Evolutionary conservation across 495 filamentous ascomycete species (phyloP).

Genomic region (Penicillium mononematosum): DNA sequence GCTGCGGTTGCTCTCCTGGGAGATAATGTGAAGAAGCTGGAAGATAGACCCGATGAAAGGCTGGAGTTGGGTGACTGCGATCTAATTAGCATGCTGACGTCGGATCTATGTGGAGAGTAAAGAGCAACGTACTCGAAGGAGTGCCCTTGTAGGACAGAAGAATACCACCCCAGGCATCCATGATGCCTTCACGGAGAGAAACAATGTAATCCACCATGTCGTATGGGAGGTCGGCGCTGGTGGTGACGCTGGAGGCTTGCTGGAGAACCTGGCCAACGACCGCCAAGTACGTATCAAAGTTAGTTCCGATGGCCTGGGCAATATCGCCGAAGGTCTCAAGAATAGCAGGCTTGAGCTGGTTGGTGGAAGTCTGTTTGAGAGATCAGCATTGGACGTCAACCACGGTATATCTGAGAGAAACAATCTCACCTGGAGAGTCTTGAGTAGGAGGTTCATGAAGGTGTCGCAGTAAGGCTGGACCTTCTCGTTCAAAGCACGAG

Average conservation of each 20-base stretch:
- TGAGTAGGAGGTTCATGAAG: slow-evolving; percentile 96
- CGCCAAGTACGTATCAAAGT: slow-evolving; percentile 88
- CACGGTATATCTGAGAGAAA: background rate
- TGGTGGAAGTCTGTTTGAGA: slow-evolving; percentile 58
- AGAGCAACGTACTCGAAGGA: slow-evolving; percentile 44
- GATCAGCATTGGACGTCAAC: background rate
- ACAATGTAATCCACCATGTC: slow-evolving; percentile 96
- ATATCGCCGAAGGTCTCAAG: slow-evolving; percentile 98
- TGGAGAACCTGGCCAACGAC: slow-evolving; percentile 92
- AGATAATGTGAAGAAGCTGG: slow-evolving; percentile 78
- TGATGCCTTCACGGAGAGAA: slow-evolving; percentile 92
- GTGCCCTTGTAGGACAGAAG: slow-evolving; percentile 83
- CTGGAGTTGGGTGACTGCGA: slow-evolving; percentile 63
- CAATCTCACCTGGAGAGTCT: slow-evolving; percentile 73
- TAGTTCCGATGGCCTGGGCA: slow-evolving; percentile 87
- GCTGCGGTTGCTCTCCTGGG: slow-evolving; percentile 77
- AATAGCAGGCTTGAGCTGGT: slow-evolving; percentile 97
- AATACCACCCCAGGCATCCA: slow-evolving; percentile 98
- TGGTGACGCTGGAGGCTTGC: slow-evolving; percentile 80
- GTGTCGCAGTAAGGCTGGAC: slow-evolving; percentile 91
- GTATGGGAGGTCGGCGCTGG: slow-evolving; percentile 65
- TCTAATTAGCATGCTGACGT: slow-evolving; percentile 13
- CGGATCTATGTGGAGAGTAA: background rate
- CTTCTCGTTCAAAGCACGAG: slow-evolving; percentile 82
- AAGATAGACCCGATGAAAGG: slow-evolving; percentile 87